Base-by-base conservation (phyloP, 225 moss, liverwort and hornwort species). In the Thuidium tamariscinum region DNA sequence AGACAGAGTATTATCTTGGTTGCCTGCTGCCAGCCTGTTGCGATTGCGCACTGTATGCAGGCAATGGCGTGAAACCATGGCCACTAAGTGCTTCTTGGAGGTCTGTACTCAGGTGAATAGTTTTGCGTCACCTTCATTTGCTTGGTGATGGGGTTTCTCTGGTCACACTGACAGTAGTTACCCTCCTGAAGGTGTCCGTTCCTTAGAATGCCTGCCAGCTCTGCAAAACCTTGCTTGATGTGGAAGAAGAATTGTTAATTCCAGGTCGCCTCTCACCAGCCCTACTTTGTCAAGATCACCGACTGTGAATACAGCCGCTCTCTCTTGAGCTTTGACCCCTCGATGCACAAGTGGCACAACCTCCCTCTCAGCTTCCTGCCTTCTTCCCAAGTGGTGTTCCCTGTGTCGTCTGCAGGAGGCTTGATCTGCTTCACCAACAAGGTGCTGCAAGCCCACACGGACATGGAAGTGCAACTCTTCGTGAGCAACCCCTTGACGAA, bases 11-110 rank as follows among this genome's bases (percentile, higher is more conserved):
- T 82, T 97, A 57, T 94, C 95, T 21, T 95, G 94, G 94, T 87
- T 97, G 83, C 97, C 95, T 37, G 90, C 92, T 70, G 92, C 93
- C 70, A 97, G 95, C 86, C 88, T 92, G 86, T 88, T 97, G 77
- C 93, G 93, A 59, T 89, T 97, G 44, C 86, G 88, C 82, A 91
- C 79, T 26, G 97, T 97, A 9, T 97, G 97, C 83, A 95, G 87
- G 85, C 93, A 92, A 86, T 97, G 95, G 97, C 94, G 93, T 85
- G 90, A 89, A 42, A 93, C 93, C 36, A 92, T 97, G 93, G 88
- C 94, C 87, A 89, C 94, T 62, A 94, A 92, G 27, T 92, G 92
- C 81, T 95, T 95, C 84, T 79, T 95, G 86, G 93, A 93, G 87
- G 88, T 94, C 30, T 97, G 93, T 90, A 82, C 97, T 52, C 87